Conservation (phyloP, 345 rosid species). For the Bruguiera parviflora region DNA sequence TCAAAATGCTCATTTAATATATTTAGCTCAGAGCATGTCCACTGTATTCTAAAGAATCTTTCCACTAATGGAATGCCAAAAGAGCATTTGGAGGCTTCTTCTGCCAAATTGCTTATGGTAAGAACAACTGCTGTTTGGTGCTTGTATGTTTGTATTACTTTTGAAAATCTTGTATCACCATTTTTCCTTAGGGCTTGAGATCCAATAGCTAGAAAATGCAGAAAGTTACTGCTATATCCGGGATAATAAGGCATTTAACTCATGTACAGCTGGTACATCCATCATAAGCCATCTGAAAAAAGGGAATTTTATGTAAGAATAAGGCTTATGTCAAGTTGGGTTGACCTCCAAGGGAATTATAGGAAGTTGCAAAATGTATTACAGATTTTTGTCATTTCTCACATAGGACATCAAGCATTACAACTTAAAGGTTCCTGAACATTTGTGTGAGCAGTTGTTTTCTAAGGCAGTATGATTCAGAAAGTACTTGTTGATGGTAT, state of each 20-base stretch:
- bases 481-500: neutral
- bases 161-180: neutral
- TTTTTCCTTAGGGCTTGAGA: neutral
- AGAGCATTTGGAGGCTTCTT: conserved; percentile 42
- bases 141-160: neutral
- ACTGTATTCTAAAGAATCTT: conserved; percentile 53
- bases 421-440: neutral
- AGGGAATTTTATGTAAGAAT: neutral
- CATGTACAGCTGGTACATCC: neutral
- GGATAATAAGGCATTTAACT: neutral
- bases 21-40: conserved; percentile 65
- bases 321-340: neutral
- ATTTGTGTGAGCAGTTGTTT: neutral
- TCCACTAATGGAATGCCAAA: conserved; percentile 33
- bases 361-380: neutral
- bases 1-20: conserved; percentile 67
- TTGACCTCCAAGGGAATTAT: neutral
- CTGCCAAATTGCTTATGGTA: conserved; percentile 73
- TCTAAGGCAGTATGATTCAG: neutral
- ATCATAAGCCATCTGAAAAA: neutral
- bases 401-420: neutral
- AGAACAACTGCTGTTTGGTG: conserved; percentile 24
- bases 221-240: neutral
- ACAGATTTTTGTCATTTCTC: neutral
- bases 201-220: conserved; percentile 1